phyloP scores from a whole-genome alignment of 345 rosid species.

The Dipteronia sinensis region DNA sequence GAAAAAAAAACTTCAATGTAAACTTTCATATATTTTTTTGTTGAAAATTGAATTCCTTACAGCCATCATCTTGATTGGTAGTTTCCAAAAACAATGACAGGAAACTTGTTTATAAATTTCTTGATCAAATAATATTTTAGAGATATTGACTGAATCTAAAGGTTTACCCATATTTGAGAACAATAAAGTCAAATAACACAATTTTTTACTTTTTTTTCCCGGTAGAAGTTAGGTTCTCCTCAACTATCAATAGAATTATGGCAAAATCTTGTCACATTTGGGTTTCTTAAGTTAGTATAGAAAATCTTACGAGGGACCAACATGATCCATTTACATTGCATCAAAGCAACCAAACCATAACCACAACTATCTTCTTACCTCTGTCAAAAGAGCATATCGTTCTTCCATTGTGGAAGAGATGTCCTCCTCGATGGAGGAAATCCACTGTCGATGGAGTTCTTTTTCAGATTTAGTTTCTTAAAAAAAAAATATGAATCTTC shows the following conservation, averaged over 20 bases:
- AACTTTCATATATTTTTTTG: background rate
- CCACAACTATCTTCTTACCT: no score
- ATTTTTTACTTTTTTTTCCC: no score
- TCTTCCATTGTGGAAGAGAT: no score
- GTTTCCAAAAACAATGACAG: background rate
- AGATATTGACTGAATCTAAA: background rate
- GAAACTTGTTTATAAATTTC: slow-evolving; percentile 2
- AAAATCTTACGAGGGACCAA: background rate
- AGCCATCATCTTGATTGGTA: background rate
- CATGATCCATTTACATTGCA: background rate
- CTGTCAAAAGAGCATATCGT: no score
- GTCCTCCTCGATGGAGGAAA: no score
- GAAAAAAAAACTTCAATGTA: no score
- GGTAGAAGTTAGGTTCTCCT: background rate
- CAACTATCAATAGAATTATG: background rate
- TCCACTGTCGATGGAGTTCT: no score
- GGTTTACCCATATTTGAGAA: no score
- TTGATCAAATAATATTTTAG: background rate
- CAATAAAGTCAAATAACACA: background rate
- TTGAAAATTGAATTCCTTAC: background rate
- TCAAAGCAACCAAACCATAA: no score
- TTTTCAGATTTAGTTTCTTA: no score
- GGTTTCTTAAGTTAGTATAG: no score
- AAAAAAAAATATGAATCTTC: no score
- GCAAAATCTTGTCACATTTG: background rate